Conservation (phyloP, 2,329 filamentous ascomycete genomes). For the Ceratocystis destructans region DNA sequence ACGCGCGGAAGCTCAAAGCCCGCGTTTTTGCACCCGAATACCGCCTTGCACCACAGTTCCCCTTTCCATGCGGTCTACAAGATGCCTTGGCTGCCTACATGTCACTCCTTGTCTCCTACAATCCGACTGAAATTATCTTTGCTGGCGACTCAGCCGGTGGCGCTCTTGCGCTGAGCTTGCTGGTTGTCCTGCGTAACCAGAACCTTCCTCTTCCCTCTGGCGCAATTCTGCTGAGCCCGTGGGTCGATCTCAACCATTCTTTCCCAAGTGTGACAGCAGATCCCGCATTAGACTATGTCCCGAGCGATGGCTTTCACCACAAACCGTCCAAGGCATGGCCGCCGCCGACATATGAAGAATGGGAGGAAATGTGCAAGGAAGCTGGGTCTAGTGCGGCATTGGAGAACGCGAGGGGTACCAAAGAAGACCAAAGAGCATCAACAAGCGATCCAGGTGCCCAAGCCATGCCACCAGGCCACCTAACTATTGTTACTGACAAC, state of each 20-base stretch:
- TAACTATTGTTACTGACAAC: conserved; percentile 53
- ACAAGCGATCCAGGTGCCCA: conserved; percentile 10
- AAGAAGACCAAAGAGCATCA: conserved; percentile 9
- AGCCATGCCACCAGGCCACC: conserved; percentile 1
- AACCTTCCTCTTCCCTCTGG: conserved; percentile 76
- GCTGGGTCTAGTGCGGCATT: conserved; percentile 28
- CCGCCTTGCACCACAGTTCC: conserved; percentile 80
- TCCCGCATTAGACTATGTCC: conserved; percentile 73
- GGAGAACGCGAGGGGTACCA: neutral
- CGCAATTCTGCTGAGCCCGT: conserved; percentile 80
- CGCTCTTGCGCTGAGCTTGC: conserved; percentile 70
- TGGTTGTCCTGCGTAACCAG: conserved; percentile 71
- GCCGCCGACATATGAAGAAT: conserved; percentile 68
- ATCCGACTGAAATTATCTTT: conserved; percentile 69
- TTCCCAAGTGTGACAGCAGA: conserved; percentile 76
- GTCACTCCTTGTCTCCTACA: conserved; percentile 60
- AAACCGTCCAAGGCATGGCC: conserved; percentile 87
- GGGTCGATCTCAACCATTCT: conserved; percentile 90
- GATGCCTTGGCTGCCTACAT: conserved; percentile 85
- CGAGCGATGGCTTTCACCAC: conserved; percentile 74
- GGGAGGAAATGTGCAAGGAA: conserved; percentile 39
- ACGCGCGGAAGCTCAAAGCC: conserved; percentile 86
- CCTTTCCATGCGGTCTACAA: conserved; percentile 83
- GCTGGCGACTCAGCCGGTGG: conserved; percentile 89
- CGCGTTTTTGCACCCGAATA: conserved; percentile 79